Percentiles rank a stretch among this genome's conserved stretches.
Evolutionary conservation across 805 yeast species (phyloP).

Genomic region (Nakazawaea holstii): DNA sequence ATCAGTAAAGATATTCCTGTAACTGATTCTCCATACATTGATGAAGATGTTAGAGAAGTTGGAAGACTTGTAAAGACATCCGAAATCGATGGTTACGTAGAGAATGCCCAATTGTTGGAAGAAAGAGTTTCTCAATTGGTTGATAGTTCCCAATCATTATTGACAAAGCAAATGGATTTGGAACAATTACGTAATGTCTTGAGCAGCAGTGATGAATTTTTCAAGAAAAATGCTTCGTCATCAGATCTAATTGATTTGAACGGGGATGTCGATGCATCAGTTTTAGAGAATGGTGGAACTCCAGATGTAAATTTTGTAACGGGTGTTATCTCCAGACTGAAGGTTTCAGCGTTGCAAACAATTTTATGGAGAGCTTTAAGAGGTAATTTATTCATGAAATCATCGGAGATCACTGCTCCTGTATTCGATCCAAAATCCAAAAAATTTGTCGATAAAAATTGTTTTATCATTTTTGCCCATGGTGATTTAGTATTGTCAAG

Average conservation of each 20-base stretch:
- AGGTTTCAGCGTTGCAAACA: constrained; percentile 66
- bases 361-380: constrained; percentile 90
- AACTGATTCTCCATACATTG: constrained; percentile 11
- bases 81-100: constrained; percentile 67
- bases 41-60: constrained; percentile 1
- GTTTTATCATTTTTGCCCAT: constrained; percentile 88
- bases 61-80: constrained; percentile 25
- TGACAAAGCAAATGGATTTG: constrained; percentile 56
- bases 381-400: constrained; percentile 81
- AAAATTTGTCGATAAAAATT: constrained; percentile 61
- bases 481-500: constrained; percentile 71
- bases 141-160: constrained; percentile 61
- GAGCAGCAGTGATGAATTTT: constrained; percentile 43
- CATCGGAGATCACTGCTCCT: constrained; percentile 65
- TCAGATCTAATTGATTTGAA: constrained; percentile 20
- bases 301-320: constrained; percentile 51
- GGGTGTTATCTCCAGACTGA: constrained; percentile 76
- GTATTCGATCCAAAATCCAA: constrained; percentile 58
- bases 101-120: constrained; percentile 63
- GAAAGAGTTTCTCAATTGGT: constrained; percentile 67
- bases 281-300: constrained; percentile 32
- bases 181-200: constrained; percentile 67
- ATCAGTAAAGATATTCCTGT: constrained; percentile 40
- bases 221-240: constrained; percentile 20
- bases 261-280: constrained; percentile 27